phyloP scores from a whole-genome alignment of 2,329 filamentous ascomycete species.

The Proliferodiscus dingleyae region DNA sequence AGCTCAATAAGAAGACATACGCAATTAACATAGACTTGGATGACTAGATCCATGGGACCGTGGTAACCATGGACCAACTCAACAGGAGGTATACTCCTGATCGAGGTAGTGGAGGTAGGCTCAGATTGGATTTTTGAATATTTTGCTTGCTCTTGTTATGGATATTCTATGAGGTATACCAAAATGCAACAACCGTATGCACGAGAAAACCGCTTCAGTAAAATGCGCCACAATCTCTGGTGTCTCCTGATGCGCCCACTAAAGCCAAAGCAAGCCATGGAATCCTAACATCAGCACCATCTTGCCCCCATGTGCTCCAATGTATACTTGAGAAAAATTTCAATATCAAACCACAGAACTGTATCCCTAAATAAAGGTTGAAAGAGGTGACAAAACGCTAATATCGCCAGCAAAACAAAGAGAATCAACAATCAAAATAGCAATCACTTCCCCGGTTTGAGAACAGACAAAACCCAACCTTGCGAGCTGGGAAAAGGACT shows the following conservation, averaged over 20 bases:
- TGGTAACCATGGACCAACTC: no score
- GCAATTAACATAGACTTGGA: no score
- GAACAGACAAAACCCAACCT: constrained; percentile 25
- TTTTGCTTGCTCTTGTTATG: constrained; percentile 15
- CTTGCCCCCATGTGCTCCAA: constrained; percentile 2
- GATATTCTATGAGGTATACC: constrained; percentile 19
- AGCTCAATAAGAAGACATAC: no score
- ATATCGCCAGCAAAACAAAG: constrained; percentile 7
- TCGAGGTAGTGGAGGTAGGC: no score
- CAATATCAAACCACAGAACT: constrained; percentile 6
- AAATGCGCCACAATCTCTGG: background rate
- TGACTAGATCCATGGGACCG: no score
- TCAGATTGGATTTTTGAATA: background rate
- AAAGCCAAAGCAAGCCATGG: background rate
- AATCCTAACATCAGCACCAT: constrained; percentile 1
- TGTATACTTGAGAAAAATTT: background rate
- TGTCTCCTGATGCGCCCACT: background rate
- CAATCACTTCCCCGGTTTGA: constrained; percentile 17
- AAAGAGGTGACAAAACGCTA: constrained; percentile 12
- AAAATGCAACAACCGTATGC: constrained; percentile 7
- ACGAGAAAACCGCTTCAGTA: background rate
- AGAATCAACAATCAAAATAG: constrained; percentile 5
- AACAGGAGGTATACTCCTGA: no score
- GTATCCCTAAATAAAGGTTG: constrained; percentile 11
- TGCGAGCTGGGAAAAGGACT: constrained; percentile 40